phyloP scores from a whole-genome alignment of 805 yeast species.

The Suhomyces tanzawaensis region DNA sequence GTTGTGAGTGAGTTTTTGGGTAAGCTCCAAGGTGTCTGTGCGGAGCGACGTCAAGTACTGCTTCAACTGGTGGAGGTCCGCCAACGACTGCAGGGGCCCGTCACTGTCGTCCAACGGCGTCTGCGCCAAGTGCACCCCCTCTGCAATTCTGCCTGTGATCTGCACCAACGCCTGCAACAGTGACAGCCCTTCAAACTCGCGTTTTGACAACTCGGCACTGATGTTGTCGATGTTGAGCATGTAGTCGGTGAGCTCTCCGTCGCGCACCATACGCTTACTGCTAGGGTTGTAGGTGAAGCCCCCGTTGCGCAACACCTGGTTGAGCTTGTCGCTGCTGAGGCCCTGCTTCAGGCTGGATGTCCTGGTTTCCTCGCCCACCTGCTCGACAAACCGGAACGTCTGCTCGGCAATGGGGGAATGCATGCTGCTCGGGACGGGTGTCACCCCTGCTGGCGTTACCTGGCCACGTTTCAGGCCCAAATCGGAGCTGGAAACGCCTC shows the following conservation, averaged over 20 bases:
- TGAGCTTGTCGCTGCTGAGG: conserved; percentile 12
- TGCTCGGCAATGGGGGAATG: conserved; percentile 3
- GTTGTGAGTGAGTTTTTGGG: conserved; percentile 16
- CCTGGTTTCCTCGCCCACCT: conserved; percentile 1
- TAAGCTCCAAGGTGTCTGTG: conserved; percentile 17
- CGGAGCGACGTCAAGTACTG: conserved; percentile 18
- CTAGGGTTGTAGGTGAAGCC: conserved; percentile 16
- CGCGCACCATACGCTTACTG: conserved; percentile 13
- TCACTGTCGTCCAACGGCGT: not conserved
- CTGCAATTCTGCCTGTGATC: conserved; percentile 4
- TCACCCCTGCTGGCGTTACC: not conserved
- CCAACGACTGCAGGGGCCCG: conserved; percentile 1
- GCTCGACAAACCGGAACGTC: conserved; percentile 3
- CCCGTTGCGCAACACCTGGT: conserved; percentile 16
- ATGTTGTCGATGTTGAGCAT: conserved; percentile 28
- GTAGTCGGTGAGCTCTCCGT: conserved; percentile 26
- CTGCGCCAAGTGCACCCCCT: conserved; percentile 1
- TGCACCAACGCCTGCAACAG: conserved; percentile 7
- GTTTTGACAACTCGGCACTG: conserved; percentile 13
- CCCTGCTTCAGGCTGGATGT: not conserved
- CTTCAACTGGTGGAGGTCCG: conserved; percentile 17
- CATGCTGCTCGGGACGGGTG: conserved; percentile 1
- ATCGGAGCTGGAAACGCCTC: conserved; percentile 2
- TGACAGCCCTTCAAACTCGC: conserved; percentile 1
- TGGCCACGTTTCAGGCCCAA: conserved; percentile 1